Base-by-base conservation (phyloP, 2,329 filamentous ascomycete species). In the Fusarium citri region DNA sequence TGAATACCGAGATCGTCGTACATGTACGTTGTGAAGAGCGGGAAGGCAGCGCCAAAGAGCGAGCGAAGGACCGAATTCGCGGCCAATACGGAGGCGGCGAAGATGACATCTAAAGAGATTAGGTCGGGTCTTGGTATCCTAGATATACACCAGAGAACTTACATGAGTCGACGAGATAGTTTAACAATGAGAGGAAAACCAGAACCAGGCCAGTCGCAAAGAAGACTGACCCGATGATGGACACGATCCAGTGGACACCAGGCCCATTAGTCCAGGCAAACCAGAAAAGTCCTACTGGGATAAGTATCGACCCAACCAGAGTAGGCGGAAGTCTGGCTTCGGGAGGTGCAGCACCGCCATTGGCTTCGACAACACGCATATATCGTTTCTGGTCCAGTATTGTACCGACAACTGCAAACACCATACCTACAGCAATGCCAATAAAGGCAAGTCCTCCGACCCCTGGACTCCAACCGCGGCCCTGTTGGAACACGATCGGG, bases 61-160 rank as follows among this genome's bases (percentile, higher is more conserved):
- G 90, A 92, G 62, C 92, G 88, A 14, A 94, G 81, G 26, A 94
- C 88, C 3, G 89, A 85, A 78, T 90, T 93, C 49, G 91, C 91
- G 4, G 92, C 92, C 11, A 94, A 82, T 0, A 90, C 91, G 0
- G 89, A 92, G 1, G 92, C 92, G 1, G 93, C 92, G 68, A 91
- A 95, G 72, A 94, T 91, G 54, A 90, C 90, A 78, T 93, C 77
- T 80, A 5, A 25, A 10, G 10, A 10, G 9, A 54, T 77, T 68
- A 76, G 72, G 30, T 28, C 16, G n/a, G 11, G 23, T 26, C 22
- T 45, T 16, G 15, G 37, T 12, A 40, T 18, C 12, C 15, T 9
- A 12, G 5, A 22, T 5, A 12, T 8, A 9, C 20, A 48, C 18
- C 26, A 18, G 11, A 28, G n/a, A 46, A 72, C 78, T 77, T 64